These are phyloP conservation scores for Elsinoe perseae DNA, from an alignment of 2,329 filamentous ascomycete species.

Conservation along the genomic window DNA sequence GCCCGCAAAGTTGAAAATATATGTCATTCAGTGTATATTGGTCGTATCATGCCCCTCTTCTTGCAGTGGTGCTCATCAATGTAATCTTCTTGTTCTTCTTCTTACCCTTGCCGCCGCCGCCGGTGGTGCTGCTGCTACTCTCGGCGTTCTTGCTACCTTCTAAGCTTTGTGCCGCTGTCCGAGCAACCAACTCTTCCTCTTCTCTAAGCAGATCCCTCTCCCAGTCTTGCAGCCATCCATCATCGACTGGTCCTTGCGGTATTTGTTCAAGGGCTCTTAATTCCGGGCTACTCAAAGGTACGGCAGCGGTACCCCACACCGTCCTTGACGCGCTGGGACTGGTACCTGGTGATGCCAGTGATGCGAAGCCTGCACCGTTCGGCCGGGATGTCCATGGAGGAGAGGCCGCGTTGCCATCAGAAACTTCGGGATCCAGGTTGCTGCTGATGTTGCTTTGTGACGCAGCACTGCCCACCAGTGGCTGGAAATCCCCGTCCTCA, in stretches of 20 bases:
- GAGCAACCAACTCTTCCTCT: constrained; percentile 49
- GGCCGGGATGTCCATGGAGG: constrained; percentile 22
- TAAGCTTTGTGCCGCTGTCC: constrained; percentile 36
- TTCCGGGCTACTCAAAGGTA: constrained; percentile 53
- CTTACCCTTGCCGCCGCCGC: constrained; percentile 47
- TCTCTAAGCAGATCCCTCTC: constrained; percentile 67
- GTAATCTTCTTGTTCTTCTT: constrained; percentile 64
- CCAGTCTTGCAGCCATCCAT: constrained; percentile 82
- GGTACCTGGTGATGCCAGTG: constrained; percentile 69
- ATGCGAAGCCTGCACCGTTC: constrained; percentile 53
- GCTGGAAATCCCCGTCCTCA: constrained; percentile 42
- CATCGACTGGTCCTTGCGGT: constrained; percentile 45
- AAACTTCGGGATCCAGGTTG: neutral
- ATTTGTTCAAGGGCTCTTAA: constrained; percentile 37
- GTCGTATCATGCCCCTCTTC: constrained; percentile 45
- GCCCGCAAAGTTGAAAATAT: neutral
- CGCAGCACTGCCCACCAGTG: constrained; percentile 26
- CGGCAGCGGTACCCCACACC: constrained; percentile 80
- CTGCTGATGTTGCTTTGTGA: neutral
- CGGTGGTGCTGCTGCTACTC: no score
- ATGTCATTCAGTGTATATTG: neutral
- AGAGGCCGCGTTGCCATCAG: constrained; percentile 21
- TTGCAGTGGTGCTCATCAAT: constrained; percentile 57
- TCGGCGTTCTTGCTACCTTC: constrained; percentile 20
- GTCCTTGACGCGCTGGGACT: constrained; percentile 70